These are phyloP conservation scores for Paramecium tetraurelia DNA, from an alignment of 73 alveolate genomes.

Conservation along the genomic window DNA sequence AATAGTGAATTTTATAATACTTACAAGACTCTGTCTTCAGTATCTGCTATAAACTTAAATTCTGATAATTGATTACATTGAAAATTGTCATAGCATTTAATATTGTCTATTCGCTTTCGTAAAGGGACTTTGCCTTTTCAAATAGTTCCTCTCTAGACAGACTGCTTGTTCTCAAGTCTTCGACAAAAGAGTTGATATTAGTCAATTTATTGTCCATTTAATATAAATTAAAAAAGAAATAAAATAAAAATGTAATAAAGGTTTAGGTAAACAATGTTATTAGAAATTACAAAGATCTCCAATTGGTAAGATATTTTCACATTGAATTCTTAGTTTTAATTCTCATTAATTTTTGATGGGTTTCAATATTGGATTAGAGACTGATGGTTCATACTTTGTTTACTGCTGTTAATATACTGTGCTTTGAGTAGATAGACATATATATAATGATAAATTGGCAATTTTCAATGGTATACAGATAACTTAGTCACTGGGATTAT, in stretches of 20 bases:
- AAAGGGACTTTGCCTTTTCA: neutral
- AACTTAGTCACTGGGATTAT: neutral
- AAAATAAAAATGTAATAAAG: neutral
- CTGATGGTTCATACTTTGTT: neutral
- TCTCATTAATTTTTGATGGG: neutral
- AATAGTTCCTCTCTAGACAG: neutral
- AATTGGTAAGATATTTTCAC: too few relatives aligned
- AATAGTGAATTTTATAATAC: neutral
- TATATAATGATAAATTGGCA: neutral
- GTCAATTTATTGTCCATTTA: neutral
- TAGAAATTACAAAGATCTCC: neutral
- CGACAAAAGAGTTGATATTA: neutral
- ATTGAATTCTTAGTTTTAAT: too few relatives aligned
- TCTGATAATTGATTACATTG: neutral
- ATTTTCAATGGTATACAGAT: neutral
- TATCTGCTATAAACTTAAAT: neutral
- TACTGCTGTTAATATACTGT: too few relatives aligned
- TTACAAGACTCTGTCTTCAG: neutral
- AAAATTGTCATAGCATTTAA: neutral
- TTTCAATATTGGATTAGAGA: neutral
- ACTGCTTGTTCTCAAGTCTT: neutral
- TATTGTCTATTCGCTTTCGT: neutral
- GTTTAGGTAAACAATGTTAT: neutral
- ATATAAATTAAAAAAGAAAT: neutral
- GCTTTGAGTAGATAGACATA: neutral